These are phyloP conservation scores for Oryza coarctata DNA, from an alignment of 176 grass and related monocot species.

Conservation along the genomic window DNA sequence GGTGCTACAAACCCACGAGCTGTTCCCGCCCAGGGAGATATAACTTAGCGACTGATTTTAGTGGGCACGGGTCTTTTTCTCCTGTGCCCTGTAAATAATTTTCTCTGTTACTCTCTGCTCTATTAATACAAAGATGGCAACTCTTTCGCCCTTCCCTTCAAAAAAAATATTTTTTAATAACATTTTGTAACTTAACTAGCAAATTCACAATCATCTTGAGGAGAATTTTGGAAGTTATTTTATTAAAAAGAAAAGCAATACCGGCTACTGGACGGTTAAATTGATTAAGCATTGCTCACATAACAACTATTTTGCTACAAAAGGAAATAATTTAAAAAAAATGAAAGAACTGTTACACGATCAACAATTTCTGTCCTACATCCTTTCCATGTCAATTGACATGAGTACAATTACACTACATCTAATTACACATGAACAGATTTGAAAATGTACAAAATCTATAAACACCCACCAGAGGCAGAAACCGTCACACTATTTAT, in stretches of 20 bases:
- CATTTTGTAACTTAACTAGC: neutral
- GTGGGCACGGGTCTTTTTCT: no score
- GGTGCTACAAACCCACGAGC: no score
- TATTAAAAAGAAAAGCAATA: neutral
- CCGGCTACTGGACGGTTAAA: neutral
- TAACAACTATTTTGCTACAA: constrained; percentile 7
- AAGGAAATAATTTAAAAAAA: neutral
- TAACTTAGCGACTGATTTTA: no score
- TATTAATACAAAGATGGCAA: no score
- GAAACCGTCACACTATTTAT: neutral
- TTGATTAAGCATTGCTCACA: neutral
- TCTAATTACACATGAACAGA: constrained; percentile 21
- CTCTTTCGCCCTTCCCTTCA: no score
- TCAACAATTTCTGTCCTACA: constrained; percentile 21
- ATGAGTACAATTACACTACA: constrained; percentile 10
- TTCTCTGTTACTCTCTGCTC: no score
- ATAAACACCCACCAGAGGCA: neutral
- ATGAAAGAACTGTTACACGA: constrained; percentile 7
- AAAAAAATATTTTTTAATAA: neutral
- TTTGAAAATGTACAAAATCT: constrained; percentile 38
- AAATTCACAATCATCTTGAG: neutral
- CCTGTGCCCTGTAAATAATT: no score
- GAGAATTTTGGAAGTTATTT: neutral
- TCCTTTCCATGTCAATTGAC: constrained; percentile 17
- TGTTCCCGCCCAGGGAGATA: no score